These are phyloP conservation scores for Parascedosporium putredinis DNA, from an alignment of 2,329 filamentous ascomycete species.

Conservation along the genomic window DNA sequence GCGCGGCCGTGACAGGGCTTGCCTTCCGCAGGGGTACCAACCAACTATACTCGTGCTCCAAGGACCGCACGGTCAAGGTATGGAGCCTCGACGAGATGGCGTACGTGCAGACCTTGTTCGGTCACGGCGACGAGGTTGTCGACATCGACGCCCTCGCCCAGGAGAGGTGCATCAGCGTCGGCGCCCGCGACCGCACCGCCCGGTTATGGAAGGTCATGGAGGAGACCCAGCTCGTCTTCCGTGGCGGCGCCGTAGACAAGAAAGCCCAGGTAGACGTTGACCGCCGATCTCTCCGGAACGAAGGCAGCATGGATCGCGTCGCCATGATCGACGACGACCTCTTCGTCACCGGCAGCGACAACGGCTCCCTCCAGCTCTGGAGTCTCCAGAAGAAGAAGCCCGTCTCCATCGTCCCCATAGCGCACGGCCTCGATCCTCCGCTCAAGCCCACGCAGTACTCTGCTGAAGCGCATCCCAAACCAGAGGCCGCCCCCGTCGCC, in stretches of 20 bases:
- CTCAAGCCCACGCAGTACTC: slow-evolving; percentile 59
- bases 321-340: slow-evolving; percentile 80
- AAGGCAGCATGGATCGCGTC: slow-evolving; percentile 86
- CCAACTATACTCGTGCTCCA: slow-evolving; percentile 83
- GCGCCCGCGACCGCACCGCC: slow-evolving; percentile 81
- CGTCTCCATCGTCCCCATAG: slow-evolving; percentile 65
- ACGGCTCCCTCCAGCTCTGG: slow-evolving; percentile 80
- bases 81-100: slow-evolving; percentile 89
- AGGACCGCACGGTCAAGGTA: slow-evolving; percentile 88
- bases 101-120: slow-evolving; percentile 92
- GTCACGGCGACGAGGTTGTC: slow-evolving; percentile 84
- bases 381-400: slow-evolving; percentile 91
- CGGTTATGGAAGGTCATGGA: slow-evolving; percentile 94
- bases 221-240: slow-evolving; percentile 90
- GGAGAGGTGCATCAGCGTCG: slow-evolving; percentile 85
- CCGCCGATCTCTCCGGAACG: slow-evolving; percentile 45
- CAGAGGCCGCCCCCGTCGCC: slow-evolving; percentile 48
- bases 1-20: slow-evolving; percentile 75
- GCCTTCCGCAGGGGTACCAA: slow-evolving; percentile 82
- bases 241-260: slow-evolving; percentile 61
- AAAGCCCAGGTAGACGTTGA: slow-evolving; percentile 31
- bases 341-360: slow-evolving; percentile 91
- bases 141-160: slow-evolving; percentile 74
- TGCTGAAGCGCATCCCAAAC: slow-evolving; percentile 56
- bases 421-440: slow-evolving; percentile 74